Evolutionary conservation across 495 filamentous ascomycete genomes (phyloP).

Genomic region (Penicillium chermesinum): DNA sequence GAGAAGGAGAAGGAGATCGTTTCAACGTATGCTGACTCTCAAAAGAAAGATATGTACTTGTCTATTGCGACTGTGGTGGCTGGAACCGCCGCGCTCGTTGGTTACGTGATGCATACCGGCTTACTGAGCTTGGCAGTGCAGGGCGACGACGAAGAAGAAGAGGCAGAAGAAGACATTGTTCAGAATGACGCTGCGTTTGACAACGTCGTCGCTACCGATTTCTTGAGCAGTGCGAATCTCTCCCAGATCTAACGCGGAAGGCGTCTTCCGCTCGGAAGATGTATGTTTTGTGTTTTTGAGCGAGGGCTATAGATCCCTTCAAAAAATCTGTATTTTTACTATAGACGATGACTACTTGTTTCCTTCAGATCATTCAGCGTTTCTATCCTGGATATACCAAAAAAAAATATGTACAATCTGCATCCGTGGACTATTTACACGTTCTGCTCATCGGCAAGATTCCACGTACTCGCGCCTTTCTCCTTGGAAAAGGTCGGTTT

Average conservation of each 20-base stretch:
- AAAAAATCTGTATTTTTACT: constrained; percentile 8
- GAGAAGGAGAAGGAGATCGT: constrained; percentile 20
- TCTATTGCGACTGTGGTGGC: constrained; percentile 36
- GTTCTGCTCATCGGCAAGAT: neutral
- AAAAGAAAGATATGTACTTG: constrained; percentile 34
- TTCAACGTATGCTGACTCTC: constrained; percentile 22
- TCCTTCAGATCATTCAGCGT: neutral
- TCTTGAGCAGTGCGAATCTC: constrained; percentile 12
- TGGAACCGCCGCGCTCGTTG: constrained; percentile 32
- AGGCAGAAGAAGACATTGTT: constrained; percentile 13
- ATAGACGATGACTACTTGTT: neutral
- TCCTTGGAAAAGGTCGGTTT: constrained; percentile 11
- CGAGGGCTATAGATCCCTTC: constrained; percentile 2
- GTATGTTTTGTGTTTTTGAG: constrained; percentile 5
- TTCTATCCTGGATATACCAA: too few relatives aligned
- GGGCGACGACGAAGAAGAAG: constrained; percentile 17
- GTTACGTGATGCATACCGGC: constrained; percentile 38
- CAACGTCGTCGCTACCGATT: constrained; percentile 17
- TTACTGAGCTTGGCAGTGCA: constrained; percentile 13
- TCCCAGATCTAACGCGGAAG: neutral
- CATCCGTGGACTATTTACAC: neutral
- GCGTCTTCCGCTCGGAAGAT: neutral
- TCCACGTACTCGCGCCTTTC: constrained; percentile 9
- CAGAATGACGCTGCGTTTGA: constrained; percentile 4
- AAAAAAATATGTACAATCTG: neutral